Percentiles rank a stretch among this genome's conserved stretches.
Evolutionary conservation across 768 basidiomycete genomes (phyloP).

Genomic region (Xerocomellus intermedius): DNA sequence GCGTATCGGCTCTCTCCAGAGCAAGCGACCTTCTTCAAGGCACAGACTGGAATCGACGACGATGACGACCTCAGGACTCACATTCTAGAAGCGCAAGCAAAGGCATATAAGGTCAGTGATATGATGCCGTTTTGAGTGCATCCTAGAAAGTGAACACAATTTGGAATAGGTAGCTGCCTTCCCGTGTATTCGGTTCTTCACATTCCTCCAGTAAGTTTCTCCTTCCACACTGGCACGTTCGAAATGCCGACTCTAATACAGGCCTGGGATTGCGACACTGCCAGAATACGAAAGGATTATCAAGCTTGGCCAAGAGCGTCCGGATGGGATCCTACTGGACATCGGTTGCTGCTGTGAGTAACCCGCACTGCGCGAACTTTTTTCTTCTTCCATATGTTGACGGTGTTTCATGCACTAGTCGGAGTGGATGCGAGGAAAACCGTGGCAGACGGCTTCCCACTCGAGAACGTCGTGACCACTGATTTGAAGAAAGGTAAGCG

Average conservation of each 20-base stretch:
- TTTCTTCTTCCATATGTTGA: background rate
- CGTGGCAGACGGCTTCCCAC: constrained; percentile 43
- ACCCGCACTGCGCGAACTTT: background rate
- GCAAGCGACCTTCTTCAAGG: constrained; percentile 29
- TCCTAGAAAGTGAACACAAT: background rate
- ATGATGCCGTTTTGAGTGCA: background rate
- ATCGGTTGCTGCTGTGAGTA: constrained; percentile 45
- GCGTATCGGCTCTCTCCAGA: constrained; percentile 10
- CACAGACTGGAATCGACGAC: constrained; percentile 28
- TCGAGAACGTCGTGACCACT: constrained; percentile 36
- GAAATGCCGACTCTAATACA: background rate
- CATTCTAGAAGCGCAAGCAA: constrained; percentile 30
- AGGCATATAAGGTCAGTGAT: constrained; percentile 29
- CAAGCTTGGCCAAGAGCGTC: constrained; percentile 36
- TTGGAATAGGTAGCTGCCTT: constrained; percentile 28
- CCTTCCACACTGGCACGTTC: background rate
- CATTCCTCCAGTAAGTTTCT: constrained; percentile 22
- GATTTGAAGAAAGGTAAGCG: constrained; percentile 35
- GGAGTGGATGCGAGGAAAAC: constrained; percentile 41
- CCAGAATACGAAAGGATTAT: constrained; percentile 30
- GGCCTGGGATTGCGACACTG: constrained; percentile 9
- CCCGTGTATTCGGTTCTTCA: constrained; percentile 25
- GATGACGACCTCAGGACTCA: constrained; percentile 29
- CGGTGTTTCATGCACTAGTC: constrained; percentile 6
- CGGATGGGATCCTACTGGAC: constrained; percentile 41